phyloP scores from a whole-genome alignment of 306 rosid genomes.

The Pyrus pyrifolia region DNA sequence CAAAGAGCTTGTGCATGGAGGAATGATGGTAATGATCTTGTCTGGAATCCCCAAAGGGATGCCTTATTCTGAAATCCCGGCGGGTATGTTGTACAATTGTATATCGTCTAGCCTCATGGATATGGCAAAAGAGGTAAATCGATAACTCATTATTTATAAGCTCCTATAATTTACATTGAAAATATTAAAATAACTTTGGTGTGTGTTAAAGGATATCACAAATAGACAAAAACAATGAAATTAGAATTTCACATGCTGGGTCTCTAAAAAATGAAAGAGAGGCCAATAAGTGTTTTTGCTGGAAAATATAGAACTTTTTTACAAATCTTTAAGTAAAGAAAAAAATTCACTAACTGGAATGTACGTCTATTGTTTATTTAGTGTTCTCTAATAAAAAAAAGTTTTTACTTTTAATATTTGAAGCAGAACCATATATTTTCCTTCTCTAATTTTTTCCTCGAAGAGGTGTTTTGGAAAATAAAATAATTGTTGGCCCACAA shows the following conservation, averaged over 20 bases:
- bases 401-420: too few species aligned
- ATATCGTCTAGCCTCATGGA: conserved; percentile 32
- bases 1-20: conserved; percentile 35
- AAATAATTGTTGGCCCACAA: background rate
- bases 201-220: background rate
- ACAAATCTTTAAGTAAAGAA: too few species aligned
- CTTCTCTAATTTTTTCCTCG: background rate
- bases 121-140: conserved; percentile 39
- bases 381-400: too few species aligned
- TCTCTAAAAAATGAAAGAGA: background rate
- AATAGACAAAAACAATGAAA: background rate
- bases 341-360: too few species aligned
- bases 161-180: background rate
- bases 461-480: background rate
- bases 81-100: conserved; percentile 20
- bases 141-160: background rate
- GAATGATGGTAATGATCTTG: conserved; percentile 34
- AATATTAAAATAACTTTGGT: background rate
- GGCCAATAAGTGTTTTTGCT: background rate
- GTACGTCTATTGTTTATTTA: too few species aligned
- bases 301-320: background rate
- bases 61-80: conserved; percentile 7
- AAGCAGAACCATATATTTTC: background rate
- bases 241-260: background rate
- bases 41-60: conserved; percentile 21